Base-by-base conservation (phyloP, 345 rosid genomes). In the Sapria himalayana region DNA sequence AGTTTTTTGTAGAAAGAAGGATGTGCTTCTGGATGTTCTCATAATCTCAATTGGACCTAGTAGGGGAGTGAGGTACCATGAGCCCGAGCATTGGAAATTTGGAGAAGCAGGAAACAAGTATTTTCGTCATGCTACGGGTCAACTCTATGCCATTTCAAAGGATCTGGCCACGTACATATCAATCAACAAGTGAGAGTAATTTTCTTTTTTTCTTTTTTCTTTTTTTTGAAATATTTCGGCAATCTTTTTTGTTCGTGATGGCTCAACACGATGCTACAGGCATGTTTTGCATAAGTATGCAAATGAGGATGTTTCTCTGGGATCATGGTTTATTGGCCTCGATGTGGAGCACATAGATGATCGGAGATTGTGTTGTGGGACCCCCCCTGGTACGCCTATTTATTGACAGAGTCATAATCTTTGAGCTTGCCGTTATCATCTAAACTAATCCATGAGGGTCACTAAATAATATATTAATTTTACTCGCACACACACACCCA, bases 361-460 rank as follows among this genome's bases (percentile, higher is more conserved):
- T 54, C 68, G 98, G 41, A 72, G 98, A 62, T 59, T 89, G 33
- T 89, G 94, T 33, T 89, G 98, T 16, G 94, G 98, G 63, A 89
- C 94, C 19, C 97, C 84, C 55, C 91, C 91, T n/a, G 94, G 97
- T 86, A 70, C n/a, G n/a, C n/a, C n/a, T n/a, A n/a, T n/a, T n/a
- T n/a, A n/a, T n/a, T n/a, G n/a, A n/a, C n/a, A n/a, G n/a, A n/a
- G n/a, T n/a, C n/a, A n/a, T n/a, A n/a, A n/a, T n/a, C n/a, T n/a
- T n/a, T n/a, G n/a, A n/a, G n/a, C n/a, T n/a, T n/a, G n/a, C n/a
- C n/a, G n/a, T n/a, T n/a, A n/a, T n/a, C n/a, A n/a, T n/a, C n/a
- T n/a, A n/a, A n/a, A n/a, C n/a, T n/a, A n/a, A n/a, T n/a, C n/a
- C n/a, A n/a, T n/a, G n/a, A n/a, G n/a, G n/a, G n/a, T n/a, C n/a